Conservation (phyloP, 2,329 filamentous ascomycete species). For the Pseudopyrenochaeta lycopersici region DNA sequence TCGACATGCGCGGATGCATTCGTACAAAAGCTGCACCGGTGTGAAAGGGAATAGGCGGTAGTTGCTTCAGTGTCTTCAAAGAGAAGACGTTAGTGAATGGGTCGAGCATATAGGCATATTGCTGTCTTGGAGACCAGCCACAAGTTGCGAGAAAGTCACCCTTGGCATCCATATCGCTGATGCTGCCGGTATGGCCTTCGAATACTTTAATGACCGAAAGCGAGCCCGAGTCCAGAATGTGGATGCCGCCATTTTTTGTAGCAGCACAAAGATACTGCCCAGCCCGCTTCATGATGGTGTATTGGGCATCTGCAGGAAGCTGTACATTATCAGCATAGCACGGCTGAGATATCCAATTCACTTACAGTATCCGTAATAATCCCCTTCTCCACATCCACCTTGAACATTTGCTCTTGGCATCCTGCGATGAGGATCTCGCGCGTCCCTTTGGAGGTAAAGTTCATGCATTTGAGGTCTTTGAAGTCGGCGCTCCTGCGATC, state of each 20-base stretch:
- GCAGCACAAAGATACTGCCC: constrained; percentile 90
- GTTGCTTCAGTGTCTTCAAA: constrained; percentile 85
- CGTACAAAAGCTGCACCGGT: constrained; percentile 92
- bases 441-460: constrained; percentile 86
- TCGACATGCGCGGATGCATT: constrained; percentile 95
- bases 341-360: background rate
- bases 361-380: constrained; percentile 52
- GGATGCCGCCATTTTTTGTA: constrained; percentile 80
- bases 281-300: constrained; percentile 90
- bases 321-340: constrained; percentile 44
- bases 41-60: constrained; percentile 91
- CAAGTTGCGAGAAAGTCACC: constrained; percentile 96
- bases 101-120: constrained; percentile 83
- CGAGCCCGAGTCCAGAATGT: constrained; percentile 82
- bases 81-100: constrained; percentile 96
- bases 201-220: constrained; percentile 85
- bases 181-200: constrained; percentile 86
- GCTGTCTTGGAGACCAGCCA: constrained; percentile 85
- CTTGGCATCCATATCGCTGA: constrained; percentile 97
- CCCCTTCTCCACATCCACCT: constrained; percentile 69
- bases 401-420: constrained; percentile 85
- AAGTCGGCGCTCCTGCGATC: constrained; percentile 73
- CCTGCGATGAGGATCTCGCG: constrained; percentile 88
- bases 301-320: constrained; percentile 77
- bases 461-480: constrained; percentile 92